Evolutionary conservation across 164 flowering plant species (phyloP).

Genomic region (Umbellularia californica): DNA sequence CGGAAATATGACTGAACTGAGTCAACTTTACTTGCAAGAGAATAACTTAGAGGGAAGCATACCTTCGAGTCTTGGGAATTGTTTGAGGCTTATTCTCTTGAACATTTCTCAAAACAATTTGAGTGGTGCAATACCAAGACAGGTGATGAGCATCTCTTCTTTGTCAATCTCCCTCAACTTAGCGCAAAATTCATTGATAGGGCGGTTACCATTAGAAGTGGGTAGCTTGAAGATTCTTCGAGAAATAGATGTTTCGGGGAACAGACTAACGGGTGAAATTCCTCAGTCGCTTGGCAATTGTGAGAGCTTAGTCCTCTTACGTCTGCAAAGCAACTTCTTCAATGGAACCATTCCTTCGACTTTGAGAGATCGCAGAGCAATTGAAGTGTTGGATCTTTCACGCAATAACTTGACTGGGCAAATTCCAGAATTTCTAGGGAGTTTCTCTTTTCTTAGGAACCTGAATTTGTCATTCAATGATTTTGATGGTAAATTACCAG

Average conservation of each 20-base stretch:
- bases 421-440: slow-evolving; percentile 1
- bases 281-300: slow-evolving; percentile 3
- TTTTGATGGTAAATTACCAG: slow-evolving; percentile 2
- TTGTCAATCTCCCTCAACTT: slow-evolving; percentile 17
- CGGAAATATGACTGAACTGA: slow-evolving; percentile 21
- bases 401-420: slow-evolving; percentile 5
- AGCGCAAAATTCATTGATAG: slow-evolving; percentile 24
- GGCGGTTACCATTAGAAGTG: slow-evolving; percentile 28
- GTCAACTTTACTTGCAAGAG: neutral
- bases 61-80: slow-evolving; percentile 6
- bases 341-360: slow-evolving; percentile 4
- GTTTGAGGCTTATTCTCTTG: neutral
- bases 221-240: slow-evolving; percentile 23
- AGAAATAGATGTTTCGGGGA: neutral
- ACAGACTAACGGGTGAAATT: slow-evolving; percentile 5
- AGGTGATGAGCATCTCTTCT: slow-evolving; percentile 22
- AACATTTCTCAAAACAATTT: slow-evolving; percentile 6
- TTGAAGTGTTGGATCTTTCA: slow-evolving; percentile 4
- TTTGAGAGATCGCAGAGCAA: neutral
- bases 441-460: neutral
- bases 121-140: slow-evolving; percentile 24
- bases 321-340: slow-evolving; percentile 6
- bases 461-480: slow-evolving; percentile 13
- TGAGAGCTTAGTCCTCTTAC: neutral
- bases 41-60: slow-evolving; percentile 5